A percentile compares a stretch with the other conserved stretches of the same genome.
Evolutionary conservation across 1,284 basidiomycete species (phyloP).

Genomic region (Moesziomyces sp.): DNA sequence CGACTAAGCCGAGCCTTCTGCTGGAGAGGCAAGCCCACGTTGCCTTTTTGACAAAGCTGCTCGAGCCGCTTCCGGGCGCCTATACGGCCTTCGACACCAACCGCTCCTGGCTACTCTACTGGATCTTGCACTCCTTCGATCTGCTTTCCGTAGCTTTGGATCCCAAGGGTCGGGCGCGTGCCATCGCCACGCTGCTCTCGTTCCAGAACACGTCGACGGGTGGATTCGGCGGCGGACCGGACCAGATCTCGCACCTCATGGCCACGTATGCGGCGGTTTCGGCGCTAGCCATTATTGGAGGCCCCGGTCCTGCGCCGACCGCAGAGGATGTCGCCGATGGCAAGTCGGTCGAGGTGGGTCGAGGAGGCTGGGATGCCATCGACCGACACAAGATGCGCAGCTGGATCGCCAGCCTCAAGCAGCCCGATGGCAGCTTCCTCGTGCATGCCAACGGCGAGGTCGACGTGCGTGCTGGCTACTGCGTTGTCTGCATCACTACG

Average conservation of each 20-base stretch:
- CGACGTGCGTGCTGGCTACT: constrained; percentile 87
- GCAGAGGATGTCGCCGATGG: constrained; percentile 68
- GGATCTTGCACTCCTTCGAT: constrained; percentile 61
- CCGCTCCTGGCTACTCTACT: constrained; percentile 66
- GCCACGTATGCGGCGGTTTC: constrained; percentile 90
- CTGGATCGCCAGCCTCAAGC: constrained; percentile 93
- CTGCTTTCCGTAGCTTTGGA: constrained; percentile 57
- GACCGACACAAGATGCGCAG: constrained; percentile 76
- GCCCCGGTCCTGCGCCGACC: constrained; percentile 69
- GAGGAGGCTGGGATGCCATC: constrained; percentile 68
- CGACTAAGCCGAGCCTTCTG: constrained; percentile 29
- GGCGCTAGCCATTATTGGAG: constrained; percentile 83
- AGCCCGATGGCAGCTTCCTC: constrained; percentile 91
- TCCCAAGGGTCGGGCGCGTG: constrained; percentile 43
- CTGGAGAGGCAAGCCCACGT: constrained; percentile 59
- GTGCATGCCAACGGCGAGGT: constrained; percentile 90
- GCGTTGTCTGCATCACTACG: constrained; percentile 77
- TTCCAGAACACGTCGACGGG: constrained; percentile 70
- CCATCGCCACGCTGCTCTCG: constrained; percentile 63
- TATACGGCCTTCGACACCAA: constrained; percentile 64
- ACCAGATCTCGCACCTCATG: constrained; percentile 87
- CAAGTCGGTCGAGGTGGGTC: constrained; percentile 70
- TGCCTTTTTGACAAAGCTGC: constrained; percentile 55
- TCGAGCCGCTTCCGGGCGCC: constrained; percentile 58
- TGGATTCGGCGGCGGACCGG: constrained; percentile 90